phyloP scores from a whole-genome alignment of 1,284 basidiomycete genomes.

The Coniferiporia sulphurascens region DNA sequence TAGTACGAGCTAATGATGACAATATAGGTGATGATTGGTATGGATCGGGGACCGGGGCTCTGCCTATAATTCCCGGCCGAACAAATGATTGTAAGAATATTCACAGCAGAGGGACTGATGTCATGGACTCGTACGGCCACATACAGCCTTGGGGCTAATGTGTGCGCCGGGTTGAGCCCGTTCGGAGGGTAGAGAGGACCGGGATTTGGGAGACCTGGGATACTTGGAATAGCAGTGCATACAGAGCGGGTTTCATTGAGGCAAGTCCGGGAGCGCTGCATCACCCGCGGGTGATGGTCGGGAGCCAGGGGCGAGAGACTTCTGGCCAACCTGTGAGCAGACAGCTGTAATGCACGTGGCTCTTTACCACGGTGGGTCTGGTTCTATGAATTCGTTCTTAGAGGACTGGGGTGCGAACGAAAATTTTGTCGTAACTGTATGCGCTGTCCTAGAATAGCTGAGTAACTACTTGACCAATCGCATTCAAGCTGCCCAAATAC shows the following conservation, averaged over 20 bases:
- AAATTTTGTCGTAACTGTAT: too few relatives aligned
- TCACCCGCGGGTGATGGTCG: background rate
- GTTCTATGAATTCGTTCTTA: too few relatives aligned
- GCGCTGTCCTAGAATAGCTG: too few relatives aligned
- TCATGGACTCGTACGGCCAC: constrained; percentile 2
- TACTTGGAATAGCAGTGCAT: background rate
- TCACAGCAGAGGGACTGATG: background rate
- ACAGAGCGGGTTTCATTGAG: background rate
- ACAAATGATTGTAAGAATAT: background rate
- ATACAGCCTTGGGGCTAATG: background rate
- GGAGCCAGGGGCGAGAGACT: too few relatives aligned
- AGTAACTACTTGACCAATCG: too few relatives aligned
- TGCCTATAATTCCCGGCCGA: background rate
- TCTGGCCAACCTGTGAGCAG: too few relatives aligned
- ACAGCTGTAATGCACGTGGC: too few relatives aligned
- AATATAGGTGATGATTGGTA: background rate
- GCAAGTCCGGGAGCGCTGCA: background rate
- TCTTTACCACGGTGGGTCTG: too few relatives aligned
- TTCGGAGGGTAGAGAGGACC: background rate
- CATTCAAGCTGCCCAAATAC: too few relatives aligned
- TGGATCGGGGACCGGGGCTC: background rate
- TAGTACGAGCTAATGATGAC: background rate
- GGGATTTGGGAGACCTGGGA: background rate
- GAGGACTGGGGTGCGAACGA: too few relatives aligned
- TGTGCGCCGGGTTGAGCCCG: constrained; percentile 2